Evolutionary conservation across 2,329 filamentous ascomycete species (phyloP).

Genomic region (Westerdykella aurantiaca): DNA sequence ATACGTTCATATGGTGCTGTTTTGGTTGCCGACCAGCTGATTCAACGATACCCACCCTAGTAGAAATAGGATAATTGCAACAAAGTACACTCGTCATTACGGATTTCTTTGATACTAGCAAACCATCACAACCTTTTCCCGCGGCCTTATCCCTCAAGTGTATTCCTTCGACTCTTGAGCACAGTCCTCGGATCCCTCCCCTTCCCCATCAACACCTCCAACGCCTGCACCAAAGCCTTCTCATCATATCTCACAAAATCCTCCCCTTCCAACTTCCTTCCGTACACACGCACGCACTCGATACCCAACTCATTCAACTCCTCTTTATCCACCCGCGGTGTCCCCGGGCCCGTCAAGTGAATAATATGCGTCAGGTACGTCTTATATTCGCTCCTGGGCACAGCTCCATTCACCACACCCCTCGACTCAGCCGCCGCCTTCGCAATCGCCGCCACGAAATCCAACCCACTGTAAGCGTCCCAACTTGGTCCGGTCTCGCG

Average conservation of each 20-base stretch:
- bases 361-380: constrained; percentile 79
- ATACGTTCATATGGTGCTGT: no score
- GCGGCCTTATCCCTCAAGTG: constrained; percentile 27
- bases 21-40: no score
- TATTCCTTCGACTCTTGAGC: constrained; percentile 53
- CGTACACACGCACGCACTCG: constrained; percentile 70
- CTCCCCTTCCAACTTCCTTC: constrained; percentile 54
- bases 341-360: constrained; percentile 65
- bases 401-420: constrained; percentile 27
- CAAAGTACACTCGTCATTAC: no score
- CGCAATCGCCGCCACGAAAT: constrained; percentile 77
- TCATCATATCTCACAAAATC: constrained; percentile 66
- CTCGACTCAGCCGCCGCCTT: constrained; percentile 60
- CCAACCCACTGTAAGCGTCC: constrained; percentile 61
- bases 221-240: constrained; percentile 64
- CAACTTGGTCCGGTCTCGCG: constrained; percentile 72
- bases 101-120: no score
- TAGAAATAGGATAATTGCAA: no score
- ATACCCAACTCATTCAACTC: constrained; percentile 64
- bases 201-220: constrained; percentile 71
- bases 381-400: constrained; percentile 46
- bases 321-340: constrained; percentile 64
- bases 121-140: no score
- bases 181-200: constrained; percentile 48
- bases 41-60: no score